A percentile compares a stretch with the other conserved stretches of the same genome.
Conservation (phyloP, 805 yeast genomes). For the Barnettozyma pratensis region DNA sequence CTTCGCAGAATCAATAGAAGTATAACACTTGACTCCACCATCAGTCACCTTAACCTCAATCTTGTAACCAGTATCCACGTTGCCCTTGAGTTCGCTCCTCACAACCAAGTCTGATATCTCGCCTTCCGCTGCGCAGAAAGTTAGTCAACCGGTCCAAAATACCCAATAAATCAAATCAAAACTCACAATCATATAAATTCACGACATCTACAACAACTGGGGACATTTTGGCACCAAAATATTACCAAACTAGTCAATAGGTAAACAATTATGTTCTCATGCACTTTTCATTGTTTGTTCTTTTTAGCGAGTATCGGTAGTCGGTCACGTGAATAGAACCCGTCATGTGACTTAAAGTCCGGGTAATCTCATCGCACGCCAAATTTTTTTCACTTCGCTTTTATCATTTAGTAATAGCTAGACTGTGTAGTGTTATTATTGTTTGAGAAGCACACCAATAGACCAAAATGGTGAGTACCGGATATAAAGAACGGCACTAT, state of each 20-base stretch:
- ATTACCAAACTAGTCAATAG: too few species aligned
- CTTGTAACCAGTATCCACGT: background rate
- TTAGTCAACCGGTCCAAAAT: background rate
- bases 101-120: constrained; percentile 13
- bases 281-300: background rate
- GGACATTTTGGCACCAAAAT: background rate
- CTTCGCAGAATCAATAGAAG: background rate
- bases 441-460: background rate
- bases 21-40: constrained; percentile 2
- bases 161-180: background rate
- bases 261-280: too few species aligned
- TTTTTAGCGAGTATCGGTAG: background rate
- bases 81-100: background rate
- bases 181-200: background rate
- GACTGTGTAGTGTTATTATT: background rate
- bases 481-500: too few species aligned
- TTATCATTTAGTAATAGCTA: background rate
- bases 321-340: background rate
- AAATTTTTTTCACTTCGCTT: constrained; percentile 2
- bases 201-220: constrained; percentile 1
- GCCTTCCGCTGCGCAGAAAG: constrained; percentile 1
- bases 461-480: constrained; percentile 4
- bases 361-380: constrained; percentile 14
- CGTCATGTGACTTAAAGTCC: constrained; percentile 1
- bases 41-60: constrained; percentile 6